Evolutionary conservation across 352 stramenopile genomes (phyloP).

Genomic region (Phytophthora idaei): DNA sequence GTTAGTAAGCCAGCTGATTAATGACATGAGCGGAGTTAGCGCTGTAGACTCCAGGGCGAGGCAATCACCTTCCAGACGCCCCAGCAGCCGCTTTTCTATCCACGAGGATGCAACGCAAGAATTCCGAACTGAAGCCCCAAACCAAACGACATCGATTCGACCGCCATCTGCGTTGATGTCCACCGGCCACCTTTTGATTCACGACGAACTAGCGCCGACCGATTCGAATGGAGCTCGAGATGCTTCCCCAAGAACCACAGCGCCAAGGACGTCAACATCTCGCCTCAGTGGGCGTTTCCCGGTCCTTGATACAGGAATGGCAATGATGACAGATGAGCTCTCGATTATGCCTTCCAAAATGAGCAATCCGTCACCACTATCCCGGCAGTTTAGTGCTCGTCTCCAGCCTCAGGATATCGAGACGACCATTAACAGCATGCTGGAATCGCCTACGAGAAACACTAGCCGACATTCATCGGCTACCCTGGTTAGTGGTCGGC

Average conservation of each 20-base stretch:
- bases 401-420: conserved; percentile 21
- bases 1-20: neutral
- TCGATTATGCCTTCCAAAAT: neutral
- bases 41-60: conserved; percentile 21
- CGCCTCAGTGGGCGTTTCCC: conserved; percentile 21
- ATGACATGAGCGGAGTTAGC: conserved; percentile 24
- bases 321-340: conserved; percentile 16
- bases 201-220: conserved; percentile 21
- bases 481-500: conserved; percentile 4
- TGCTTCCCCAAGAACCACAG: conserved; percentile 7
- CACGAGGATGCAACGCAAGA: conserved; percentile 19
- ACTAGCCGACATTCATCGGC: conserved; percentile 15
- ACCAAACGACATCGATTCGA: neutral
- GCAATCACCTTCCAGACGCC: conserved; percentile 9
- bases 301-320: conserved; percentile 5
- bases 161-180: conserved; percentile 20
- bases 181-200: conserved; percentile 25
- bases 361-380: conserved; percentile 5
- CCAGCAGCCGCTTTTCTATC: conserved; percentile 8
- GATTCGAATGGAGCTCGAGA: conserved; percentile 13
- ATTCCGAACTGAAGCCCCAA: conserved; percentile 9
- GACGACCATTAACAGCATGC: neutral
- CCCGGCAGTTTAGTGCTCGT: conserved; percentile 13
- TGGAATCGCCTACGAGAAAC: neutral
- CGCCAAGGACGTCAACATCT: neutral